These are phyloP conservation scores for Casuarina cunninghamiana DNA, from an alignment of 306 rosid species.

Conservation along the genomic window DNA sequence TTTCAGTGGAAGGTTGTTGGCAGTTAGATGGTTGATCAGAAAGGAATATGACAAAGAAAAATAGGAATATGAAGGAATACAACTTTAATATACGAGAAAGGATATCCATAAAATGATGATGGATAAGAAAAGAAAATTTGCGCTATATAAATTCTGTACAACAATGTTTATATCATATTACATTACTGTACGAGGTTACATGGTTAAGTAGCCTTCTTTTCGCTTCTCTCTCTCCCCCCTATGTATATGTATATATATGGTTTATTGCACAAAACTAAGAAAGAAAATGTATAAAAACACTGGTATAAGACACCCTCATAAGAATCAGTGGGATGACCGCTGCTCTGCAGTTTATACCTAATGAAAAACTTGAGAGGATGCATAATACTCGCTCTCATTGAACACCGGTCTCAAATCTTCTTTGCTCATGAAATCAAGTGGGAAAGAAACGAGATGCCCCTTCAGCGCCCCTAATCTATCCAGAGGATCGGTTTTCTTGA, in stretches of 20 bases:
- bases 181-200: slow-evolving; percentile 39
- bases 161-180: slow-evolving; percentile 24
- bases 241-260: not conserved
- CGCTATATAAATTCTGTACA: slow-evolving; percentile 28
- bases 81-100: not conserved
- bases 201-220: not conserved
- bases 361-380: slow-evolving; percentile 84
- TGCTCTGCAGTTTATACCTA: slow-evolving; percentile 30
- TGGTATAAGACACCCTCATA: not conserved
- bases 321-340: not conserved
- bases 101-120: not conserved
- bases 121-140: not conserved
- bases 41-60: not conserved
- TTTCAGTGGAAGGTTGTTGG: too few species aligned
- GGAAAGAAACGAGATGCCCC: slow-evolving; percentile 94
- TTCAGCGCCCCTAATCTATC: slow-evolving; percentile 66
- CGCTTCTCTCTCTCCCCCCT: not conserved
- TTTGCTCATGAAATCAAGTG: slow-evolving; percentile 83
- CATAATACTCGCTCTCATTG: slow-evolving; percentile 91
- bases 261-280: not conserved
- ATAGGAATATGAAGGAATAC: not conserved
- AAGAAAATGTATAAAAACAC: not conserved
- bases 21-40: not conserved
- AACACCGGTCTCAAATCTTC: slow-evolving; percentile 96
- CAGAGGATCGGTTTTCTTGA: slow-evolving; percentile 50